Evolutionary conservation across 2,329 filamentous ascomycete genomes (phyloP).

Genomic region (Phialophora verrucosa): DNA sequence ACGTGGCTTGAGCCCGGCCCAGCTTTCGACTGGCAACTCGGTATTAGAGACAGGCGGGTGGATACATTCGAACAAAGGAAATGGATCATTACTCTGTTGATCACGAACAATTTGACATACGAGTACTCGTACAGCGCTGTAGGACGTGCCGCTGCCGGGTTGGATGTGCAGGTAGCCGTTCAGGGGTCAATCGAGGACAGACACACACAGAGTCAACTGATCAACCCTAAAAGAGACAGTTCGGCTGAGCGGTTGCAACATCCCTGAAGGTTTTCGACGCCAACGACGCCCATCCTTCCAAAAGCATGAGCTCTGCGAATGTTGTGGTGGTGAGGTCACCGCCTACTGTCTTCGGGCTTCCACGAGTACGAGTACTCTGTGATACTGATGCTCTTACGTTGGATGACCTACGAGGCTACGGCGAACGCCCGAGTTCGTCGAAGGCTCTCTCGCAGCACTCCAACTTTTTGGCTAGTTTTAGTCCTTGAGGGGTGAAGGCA

Average conservation of each 20-base stretch:
- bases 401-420: neutral
- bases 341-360: neutral
- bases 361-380: neutral
- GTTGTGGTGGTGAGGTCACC: neutral
- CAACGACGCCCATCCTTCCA: conserved; percentile 12
- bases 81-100: neutral
- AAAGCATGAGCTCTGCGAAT: conserved; percentile 6
- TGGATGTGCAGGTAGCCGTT: conserved; percentile 7
- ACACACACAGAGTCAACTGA: conserved; percentile 11
- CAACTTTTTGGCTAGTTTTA: neutral
- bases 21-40: neutral
- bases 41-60: conserved; percentile 1
- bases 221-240: conserved; percentile 5
- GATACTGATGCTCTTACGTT: neutral
- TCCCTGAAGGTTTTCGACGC: conserved; percentile 8
- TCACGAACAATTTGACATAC: conserved; percentile 1
- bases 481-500: neutral
- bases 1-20: conserved; percentile 1
- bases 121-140: too few relatives aligned
- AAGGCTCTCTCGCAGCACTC: neutral
- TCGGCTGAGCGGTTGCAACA: conserved; percentile 12
- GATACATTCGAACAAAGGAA: conserved; percentile 1
- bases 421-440: neutral
- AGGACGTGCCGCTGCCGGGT: conserved; percentile 11
- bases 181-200: neutral